Percentiles rank a stretch among this genome's conserved stretches.
Evolutionary conservation across 352 stramenopile genomes (phyloP).

Genomic region (Pythium periplocum): DNA sequence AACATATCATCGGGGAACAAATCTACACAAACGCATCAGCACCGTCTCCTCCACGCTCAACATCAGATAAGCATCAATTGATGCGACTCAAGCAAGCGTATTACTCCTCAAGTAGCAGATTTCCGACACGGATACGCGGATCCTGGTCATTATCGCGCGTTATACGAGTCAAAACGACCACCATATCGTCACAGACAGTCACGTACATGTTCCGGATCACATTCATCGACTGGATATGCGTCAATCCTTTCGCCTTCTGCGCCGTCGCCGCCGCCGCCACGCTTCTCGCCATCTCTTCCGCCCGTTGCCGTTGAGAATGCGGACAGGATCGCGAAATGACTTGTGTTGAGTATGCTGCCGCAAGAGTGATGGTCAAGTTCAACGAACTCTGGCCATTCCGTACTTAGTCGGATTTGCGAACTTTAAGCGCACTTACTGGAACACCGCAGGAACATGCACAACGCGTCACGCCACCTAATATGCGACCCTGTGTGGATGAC

Average conservation of each 20-base stretch:
- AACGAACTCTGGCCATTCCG: too few species aligned
- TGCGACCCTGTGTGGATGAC: too few species aligned
- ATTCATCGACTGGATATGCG: slow-evolving; percentile 32
- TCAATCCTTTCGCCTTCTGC: slow-evolving; percentile 19
- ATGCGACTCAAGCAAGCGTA: too few species aligned
- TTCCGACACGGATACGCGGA: slow-evolving; percentile 37
- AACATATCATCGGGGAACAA: slow-evolving; percentile 31
- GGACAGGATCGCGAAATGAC: too few species aligned
- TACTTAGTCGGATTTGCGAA: too few species aligned
- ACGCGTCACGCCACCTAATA: too few species aligned
- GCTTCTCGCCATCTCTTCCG: not conserved
- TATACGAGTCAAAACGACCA: too few species aligned
- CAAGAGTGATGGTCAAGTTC: slow-evolving; percentile 13
- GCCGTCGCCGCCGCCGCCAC: slow-evolving; percentile 3
- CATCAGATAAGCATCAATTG: too few species aligned
- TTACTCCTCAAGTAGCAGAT: slow-evolving; percentile 37
- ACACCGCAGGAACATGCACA: too few species aligned
- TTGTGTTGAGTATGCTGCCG: too few species aligned
- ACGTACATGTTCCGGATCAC: slow-evolving; percentile 39
- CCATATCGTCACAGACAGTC: not conserved
- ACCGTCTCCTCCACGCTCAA: too few species aligned
- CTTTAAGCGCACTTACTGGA: too few species aligned
- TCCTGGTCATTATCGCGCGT: slow-evolving; percentile 11
- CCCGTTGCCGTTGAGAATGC: not conserved
- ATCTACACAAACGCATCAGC: slow-evolving; percentile 10